A percentile compares a stretch with the other conserved stretches of the same genome.
These are phyloP conservation scores for Butyriboletus loyo DNA, from an alignment of 768 basidiomycete genomes.

Conservation along the genomic window DNA sequence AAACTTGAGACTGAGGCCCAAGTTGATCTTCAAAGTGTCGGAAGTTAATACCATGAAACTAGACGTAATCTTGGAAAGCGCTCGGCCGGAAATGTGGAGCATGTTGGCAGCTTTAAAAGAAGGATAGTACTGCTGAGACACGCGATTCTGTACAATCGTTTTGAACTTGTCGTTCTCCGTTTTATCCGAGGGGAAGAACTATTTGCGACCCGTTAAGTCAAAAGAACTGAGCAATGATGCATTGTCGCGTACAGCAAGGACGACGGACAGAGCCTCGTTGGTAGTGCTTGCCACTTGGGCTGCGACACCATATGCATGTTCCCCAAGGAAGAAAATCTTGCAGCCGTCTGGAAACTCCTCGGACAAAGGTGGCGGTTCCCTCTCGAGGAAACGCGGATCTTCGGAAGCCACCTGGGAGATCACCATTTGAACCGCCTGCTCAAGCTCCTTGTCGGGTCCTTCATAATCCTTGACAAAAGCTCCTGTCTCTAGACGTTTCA, in stretches of 20 bases:
- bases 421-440: conserved; percentile 85
- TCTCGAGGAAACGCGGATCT: conserved; percentile 84
- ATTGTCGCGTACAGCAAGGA: conserved; percentile 67
- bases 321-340: conserved; percentile 94
- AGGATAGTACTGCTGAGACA: conserved; percentile 63
- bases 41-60: conserved; percentile 84
- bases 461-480: conserved; percentile 97
- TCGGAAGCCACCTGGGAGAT: conserved; percentile 79
- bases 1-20: conserved; percentile 94
- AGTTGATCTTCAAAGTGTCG: conserved; percentile 78
- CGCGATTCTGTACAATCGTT: conserved; percentile 50
- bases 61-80: conserved; percentile 87
- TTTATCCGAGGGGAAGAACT: conserved; percentile 89
- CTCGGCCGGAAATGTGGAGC: conserved; percentile 71
- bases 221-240: neutral
- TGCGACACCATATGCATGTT: conserved; percentile 93
- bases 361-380: conserved; percentile 72
- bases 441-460: conserved; percentile 71
- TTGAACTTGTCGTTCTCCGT: conserved; percentile 79
- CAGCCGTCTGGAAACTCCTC: conserved; percentile 90
- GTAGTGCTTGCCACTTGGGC: conserved; percentile 81
- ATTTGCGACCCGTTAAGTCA: conserved; percentile 1
- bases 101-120: conserved; percentile 76
- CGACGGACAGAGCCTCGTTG: conserved; percentile 68
- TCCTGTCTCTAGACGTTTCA: conserved; percentile 85